Conservation (phyloP, 352 stramenopile genomes). For the Pythium phragmitis region DNA sequence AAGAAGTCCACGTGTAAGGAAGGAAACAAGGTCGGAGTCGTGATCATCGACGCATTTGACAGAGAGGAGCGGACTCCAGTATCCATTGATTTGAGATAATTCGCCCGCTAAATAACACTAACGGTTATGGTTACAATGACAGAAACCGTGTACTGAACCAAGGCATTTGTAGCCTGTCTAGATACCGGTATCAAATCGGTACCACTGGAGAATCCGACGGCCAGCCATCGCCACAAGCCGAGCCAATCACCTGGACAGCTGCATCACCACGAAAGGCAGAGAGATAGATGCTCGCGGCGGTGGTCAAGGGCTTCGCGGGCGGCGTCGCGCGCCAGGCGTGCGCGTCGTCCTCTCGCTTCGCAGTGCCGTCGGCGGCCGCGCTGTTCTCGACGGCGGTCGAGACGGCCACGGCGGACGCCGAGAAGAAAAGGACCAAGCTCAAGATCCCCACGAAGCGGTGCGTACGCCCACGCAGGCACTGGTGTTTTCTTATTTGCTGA, state of each 20-base stretch:
- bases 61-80: too few species aligned
- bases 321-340: constrained; percentile 28
- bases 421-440: constrained; percentile 66
- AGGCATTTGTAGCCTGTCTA: neutral
- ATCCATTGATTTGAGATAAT: constrained; percentile 3
- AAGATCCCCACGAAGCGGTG: constrained; percentile 79
- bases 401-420: constrained; percentile 11
- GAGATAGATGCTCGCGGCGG: constrained; percentile 65
- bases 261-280: constrained; percentile 1
- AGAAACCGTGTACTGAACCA: constrained; percentile 3
- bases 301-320: constrained; percentile 50
- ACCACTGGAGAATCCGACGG: constrained; percentile 5
- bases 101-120: neutral
- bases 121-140: neutral
- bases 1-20: constrained; percentile 38
- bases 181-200: constrained; percentile 21
- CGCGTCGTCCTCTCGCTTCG: constrained; percentile 21
- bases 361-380: constrained; percentile 25
- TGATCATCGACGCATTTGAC: neutral
- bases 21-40: neutral
- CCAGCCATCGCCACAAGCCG: constrained; percentile 19
- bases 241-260: constrained; percentile 5
- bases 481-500: too few species aligned
- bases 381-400: constrained; percentile 42
- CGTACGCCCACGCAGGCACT: constrained; percentile 15